Evolutionary conservation across 441 rosid species (phyloP), one percentile per base, ranked within the genome.

Genomic region (Gossypium laxum): DNA sequence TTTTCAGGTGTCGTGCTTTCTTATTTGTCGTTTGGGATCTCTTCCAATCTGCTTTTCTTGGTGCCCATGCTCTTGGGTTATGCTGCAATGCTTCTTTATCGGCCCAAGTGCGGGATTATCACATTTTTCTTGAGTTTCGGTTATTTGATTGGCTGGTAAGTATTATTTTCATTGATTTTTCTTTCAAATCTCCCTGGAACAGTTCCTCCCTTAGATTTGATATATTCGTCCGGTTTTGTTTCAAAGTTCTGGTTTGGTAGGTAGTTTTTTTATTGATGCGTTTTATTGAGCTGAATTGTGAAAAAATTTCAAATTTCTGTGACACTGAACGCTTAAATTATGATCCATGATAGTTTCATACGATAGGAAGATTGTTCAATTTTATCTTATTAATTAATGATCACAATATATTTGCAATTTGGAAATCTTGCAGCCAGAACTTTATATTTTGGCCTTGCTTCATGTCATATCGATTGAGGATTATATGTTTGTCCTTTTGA

Each of bases 141-240:
- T 61, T 91, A 91, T 72, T 93, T 93, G 72, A 91, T 93, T 79
- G 98, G 92, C 76, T 93, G 98, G 98, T 91, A 70, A 50, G 71
- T 51, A 5, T 15, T 14, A 4, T 15, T 15, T 5, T 15, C 18
- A 14, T 14, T 14, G 21, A 5, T 52, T 17, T 17, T 6, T 18
- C 11, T 12, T 47, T 47, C 51, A 28, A 28, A 28, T 4, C 4
- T 28, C 32, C 32, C 32, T 28, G 32, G 32, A 28, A 28, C 32
- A 28, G 5, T 28, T 28, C 32, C 5, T 28, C 5, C 32, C 32
- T 4, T 28, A 28, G 32, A 28, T 28, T 28, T 28, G 32, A 28
- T 28, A 28, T 28, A 28, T 28, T 28, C 32, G 32, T 28, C 32
- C 32, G 32, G 32, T 28, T 28, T 28, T 28, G 32, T 28, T 28